A percentile compares a stretch with the other conserved stretches of the same genome.
Evolutionary conservation across 805 yeast species (phyloP).

Genomic region (Candida bentonensis): DNA sequence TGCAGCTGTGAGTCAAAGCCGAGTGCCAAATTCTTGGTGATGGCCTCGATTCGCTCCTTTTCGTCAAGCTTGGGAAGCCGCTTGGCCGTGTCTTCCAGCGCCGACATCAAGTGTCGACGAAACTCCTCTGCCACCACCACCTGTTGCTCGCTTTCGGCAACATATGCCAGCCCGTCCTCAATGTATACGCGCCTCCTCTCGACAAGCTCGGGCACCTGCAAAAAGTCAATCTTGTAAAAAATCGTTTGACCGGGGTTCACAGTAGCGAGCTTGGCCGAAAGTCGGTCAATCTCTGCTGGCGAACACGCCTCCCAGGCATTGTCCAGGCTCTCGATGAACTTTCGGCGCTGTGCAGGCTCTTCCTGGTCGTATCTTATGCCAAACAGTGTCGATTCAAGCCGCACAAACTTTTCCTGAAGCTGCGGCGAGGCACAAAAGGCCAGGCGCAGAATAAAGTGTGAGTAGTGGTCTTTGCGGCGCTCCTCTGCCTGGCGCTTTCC

Average conservation of each 20-base stretch:
- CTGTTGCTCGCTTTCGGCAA: conserved; percentile 71
- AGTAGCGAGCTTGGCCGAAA: conserved; percentile 36
- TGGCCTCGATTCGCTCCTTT: conserved; percentile 78
- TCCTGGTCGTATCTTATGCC: conserved; percentile 54
- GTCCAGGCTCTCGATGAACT: conserved; percentile 51
- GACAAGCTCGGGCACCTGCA: conserved; percentile 60
- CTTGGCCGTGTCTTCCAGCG: conserved; percentile 56
- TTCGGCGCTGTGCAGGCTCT: conserved; percentile 51
- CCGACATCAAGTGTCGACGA: conserved; percentile 33
- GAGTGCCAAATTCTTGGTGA: conserved; percentile 61
- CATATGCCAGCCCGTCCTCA: conserved; percentile 60
- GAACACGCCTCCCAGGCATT: conserved; percentile 60
- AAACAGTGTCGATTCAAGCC: conserved; percentile 64
- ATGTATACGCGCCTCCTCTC: conserved; percentile 58
- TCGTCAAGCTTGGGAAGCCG: conserved; percentile 77
- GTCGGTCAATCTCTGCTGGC: conserved; percentile 41
- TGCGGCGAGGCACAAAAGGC: conserved; percentile 82
- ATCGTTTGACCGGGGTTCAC: conserved; percentile 35
- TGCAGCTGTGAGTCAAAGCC: conserved; percentile 48
- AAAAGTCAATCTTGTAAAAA: conserved; percentile 74
- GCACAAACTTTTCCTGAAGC: conserved; percentile 61
- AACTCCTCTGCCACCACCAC: conserved; percentile 60
- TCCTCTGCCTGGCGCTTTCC: conserved; percentile 30
- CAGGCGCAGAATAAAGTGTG: conserved; percentile 76
- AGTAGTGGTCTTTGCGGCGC: conserved; percentile 78